Percentiles rank a stretch among this genome's conserved stretches.
These are phyloP conservation scores for Trichodelitschia bisporula DNA, from an alignment of 495 filamentous ascomycete species.

Conservation along the genomic window DNA sequence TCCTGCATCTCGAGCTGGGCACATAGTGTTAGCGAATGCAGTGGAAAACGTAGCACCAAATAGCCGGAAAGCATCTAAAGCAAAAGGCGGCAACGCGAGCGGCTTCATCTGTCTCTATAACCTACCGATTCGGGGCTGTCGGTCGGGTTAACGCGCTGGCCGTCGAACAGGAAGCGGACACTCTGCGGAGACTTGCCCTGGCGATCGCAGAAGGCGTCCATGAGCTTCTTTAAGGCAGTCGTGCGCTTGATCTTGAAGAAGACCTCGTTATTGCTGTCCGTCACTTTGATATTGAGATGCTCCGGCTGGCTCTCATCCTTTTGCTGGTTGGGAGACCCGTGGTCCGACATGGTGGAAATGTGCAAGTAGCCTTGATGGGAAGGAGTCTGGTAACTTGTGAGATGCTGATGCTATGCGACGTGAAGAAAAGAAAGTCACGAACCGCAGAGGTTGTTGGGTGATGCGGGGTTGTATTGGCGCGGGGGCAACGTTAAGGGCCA, in stretches of 20 bases:
- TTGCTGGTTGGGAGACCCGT: no score
- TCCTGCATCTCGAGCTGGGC: slow-evolving; percentile 84
- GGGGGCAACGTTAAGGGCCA: no score
- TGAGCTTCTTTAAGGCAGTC: slow-evolving; percentile 87
- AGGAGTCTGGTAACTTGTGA: no score
- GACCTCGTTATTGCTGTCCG: slow-evolving; percentile 98
- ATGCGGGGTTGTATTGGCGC: no score
- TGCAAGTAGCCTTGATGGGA: no score
- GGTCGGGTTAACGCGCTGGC: slow-evolving; percentile 60
- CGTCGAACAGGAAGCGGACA: slow-evolving; percentile 91
- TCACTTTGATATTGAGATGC: slow-evolving; percentile 99
- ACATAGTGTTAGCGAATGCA: neutral
- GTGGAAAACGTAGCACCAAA: no score
- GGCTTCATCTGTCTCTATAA: slow-evolving; percentile 10
- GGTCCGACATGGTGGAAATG: no score
- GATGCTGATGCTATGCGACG: no score
- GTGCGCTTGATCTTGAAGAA: slow-evolving; percentile 99
- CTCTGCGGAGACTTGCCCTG: slow-evolving; percentile 69
- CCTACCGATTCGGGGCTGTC: slow-evolving; percentile 85
- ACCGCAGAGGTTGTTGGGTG: no score
- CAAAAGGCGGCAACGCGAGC: slow-evolving; percentile 1
- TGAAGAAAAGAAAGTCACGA: no score
- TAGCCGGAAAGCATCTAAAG: slow-evolving; percentile 7
- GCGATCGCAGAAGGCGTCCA: slow-evolving; percentile 96
- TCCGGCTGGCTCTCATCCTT: slow-evolving; percentile 33